These are phyloP conservation scores for Bauhinia variegata DNA, from an alignment of 306 rosid species.

Conservation along the genomic window DNA sequence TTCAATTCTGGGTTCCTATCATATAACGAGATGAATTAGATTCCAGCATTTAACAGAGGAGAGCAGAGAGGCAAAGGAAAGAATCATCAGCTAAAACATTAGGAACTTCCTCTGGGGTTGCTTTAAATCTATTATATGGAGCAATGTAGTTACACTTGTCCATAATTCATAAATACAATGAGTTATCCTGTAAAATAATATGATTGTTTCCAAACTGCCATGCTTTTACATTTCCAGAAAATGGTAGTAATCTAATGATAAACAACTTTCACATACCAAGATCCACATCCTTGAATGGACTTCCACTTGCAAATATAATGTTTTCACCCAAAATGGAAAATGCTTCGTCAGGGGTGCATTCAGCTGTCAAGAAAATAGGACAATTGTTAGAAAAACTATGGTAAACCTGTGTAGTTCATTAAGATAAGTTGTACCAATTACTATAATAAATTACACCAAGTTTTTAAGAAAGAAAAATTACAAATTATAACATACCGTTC, in stretches of 20 bases:
- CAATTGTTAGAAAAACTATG: slow-evolving; percentile 15
- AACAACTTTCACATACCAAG: slow-evolving; percentile 63
- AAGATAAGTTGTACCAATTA: slow-evolving; percentile 17
- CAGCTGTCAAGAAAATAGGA: slow-evolving; percentile 65
- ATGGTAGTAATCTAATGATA: background rate
- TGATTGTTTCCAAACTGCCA: slow-evolving; percentile 4
- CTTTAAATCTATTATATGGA: too few relatives aligned
- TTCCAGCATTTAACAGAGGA: too few relatives aligned
- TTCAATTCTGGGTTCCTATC: too few relatives aligned
- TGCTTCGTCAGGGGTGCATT: slow-evolving; percentile 96
- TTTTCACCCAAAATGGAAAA: slow-evolving; percentile 88
- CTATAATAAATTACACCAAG: background rate
- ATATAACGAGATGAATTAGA: too few relatives aligned
- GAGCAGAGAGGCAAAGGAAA: too few relatives aligned
- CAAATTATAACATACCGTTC: slow-evolving; percentile 57
- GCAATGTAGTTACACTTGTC: too few relatives aligned
- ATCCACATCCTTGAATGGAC: slow-evolving; percentile 89
- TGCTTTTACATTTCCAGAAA: slow-evolving; percentile 21
- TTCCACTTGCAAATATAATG: slow-evolving; percentile 96
- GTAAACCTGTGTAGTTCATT: slow-evolving; percentile 11
- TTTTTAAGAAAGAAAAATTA: background rate
- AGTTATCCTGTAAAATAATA: slow-evolving; percentile 27
- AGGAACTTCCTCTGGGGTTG: too few relatives aligned
- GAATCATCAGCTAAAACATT: too few relatives aligned
- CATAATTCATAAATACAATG: too few relatives aligned